Evolutionary conservation across 1,284 basidiomycete species (phyloP).

Genomic region (Cutaneotrichosporon spelunceum): DNA sequence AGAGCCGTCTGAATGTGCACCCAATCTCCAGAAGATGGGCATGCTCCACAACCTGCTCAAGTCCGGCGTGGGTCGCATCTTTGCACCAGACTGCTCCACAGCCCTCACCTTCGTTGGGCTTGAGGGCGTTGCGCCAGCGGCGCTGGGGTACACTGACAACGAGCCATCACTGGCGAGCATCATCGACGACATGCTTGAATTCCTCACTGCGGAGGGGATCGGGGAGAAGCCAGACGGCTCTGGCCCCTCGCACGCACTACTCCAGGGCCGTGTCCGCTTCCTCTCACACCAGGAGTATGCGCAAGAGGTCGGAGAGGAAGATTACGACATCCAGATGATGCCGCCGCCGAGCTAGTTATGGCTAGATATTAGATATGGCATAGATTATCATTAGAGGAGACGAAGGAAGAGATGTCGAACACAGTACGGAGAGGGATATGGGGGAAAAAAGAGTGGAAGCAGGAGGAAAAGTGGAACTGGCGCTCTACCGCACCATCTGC

Average conservation of each 20-base stretch:
- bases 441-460: too few species aligned
- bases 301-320: neutral
- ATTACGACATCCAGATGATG: neutral
- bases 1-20: too few species aligned
- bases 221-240: neutral
- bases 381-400: too few species aligned
- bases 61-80: neutral
- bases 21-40: slow-evolving; percentile 4
- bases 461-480: too few species aligned
- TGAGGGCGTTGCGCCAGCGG: neutral
- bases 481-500: too few species aligned
- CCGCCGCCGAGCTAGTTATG: neutral
- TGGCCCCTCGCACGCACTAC: neutral
- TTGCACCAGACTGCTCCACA: neutral
- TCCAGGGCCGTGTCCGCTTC: slow-evolving; percentile 4
- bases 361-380: too few species aligned
- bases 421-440: too few species aligned
- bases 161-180: neutral
- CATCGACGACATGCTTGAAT: neutral
- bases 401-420: too few species aligned
- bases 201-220: neutral
- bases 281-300: slow-evolving; percentile 1
- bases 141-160: neutral
- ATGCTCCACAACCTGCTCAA: slow-evolving; percentile 6
- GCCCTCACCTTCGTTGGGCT: slow-evolving; percentile 1